These are phyloP conservation scores for Lepidium sativum DNA, from an alignment of 345 rosid genomes.

Conservation along the genomic window DNA sequence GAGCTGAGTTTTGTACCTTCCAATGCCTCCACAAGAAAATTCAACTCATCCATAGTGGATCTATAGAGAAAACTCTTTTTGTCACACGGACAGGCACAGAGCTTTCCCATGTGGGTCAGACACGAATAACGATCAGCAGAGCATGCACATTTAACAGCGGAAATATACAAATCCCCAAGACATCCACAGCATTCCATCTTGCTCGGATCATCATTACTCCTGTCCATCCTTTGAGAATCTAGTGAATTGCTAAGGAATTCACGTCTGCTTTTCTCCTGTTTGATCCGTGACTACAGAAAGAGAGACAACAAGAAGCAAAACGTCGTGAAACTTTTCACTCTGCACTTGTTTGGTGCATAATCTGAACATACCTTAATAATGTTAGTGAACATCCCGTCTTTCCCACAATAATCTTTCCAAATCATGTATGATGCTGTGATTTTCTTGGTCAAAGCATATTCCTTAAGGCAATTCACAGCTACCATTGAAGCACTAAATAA, in stretches of 20 bases:
- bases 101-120: slow-evolving; percentile 48
- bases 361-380: slow-evolving; percentile 41
- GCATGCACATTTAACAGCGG: slow-evolving; percentile 53
- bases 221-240: slow-evolving; percentile 38
- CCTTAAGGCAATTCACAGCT: slow-evolving; percentile 56
- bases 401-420: slow-evolving; percentile 48
- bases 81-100: slow-evolving; percentile 56
- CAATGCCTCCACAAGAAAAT: slow-evolving; percentile 51
- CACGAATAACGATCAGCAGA: slow-evolving; percentile 50
- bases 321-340: neutral
- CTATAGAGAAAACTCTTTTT: slow-evolving; percentile 45
- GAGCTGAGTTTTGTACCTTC: slow-evolving; percentile 42
- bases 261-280: slow-evolving; percentile 41
- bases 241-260: slow-evolving; percentile 36
- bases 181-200: slow-evolving; percentile 54
- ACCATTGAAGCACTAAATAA: slow-evolving; percentile 51
- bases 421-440: slow-evolving; percentile 26
- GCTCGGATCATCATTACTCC: slow-evolving; percentile 29
- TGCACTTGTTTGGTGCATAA: neutral
- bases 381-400: slow-evolving; percentile 47
- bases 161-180: slow-evolving; percentile 53
- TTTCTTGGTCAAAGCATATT: slow-evolving; percentile 33
- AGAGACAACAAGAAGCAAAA: neutral
- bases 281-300: slow-evolving; percentile 41
- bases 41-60: slow-evolving; percentile 40